Conservation (phyloP, 2,329 filamentous ascomycete genomes). For the Tricladium varicosporioides region DNA sequence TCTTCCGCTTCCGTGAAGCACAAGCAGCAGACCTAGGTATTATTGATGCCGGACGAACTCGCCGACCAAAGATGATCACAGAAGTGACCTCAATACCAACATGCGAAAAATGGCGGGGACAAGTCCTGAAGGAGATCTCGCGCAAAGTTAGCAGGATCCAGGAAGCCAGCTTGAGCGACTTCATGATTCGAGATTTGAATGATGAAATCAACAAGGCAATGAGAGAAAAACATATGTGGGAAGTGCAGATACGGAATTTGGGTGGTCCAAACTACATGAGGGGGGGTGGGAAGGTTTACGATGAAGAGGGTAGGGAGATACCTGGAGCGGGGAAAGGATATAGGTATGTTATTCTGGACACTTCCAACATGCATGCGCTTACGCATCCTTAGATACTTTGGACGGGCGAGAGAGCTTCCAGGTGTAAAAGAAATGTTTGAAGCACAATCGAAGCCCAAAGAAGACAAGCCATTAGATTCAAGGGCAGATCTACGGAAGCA, state of each 20-base stretch:
- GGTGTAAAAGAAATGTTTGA: constrained; percentile 97
- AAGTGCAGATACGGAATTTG: constrained; percentile 90
- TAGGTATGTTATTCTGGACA: constrained; percentile 63
- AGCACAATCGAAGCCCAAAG: constrained; percentile 57
- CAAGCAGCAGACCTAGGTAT: constrained; percentile 96
- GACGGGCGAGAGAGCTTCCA: constrained; percentile 81
- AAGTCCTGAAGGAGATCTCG: constrained; percentile 94
- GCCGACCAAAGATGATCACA: constrained; percentile 88
- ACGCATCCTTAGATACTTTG: constrained; percentile 77
- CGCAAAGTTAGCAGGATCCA: constrained; percentile 97
- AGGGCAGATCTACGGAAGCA: constrained; percentile 68
- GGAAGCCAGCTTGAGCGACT: constrained; percentile 86
- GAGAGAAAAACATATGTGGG: constrained; percentile 99
- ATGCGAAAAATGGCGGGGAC: constrained; percentile 97
- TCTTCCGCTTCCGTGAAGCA: constrained; percentile 97
- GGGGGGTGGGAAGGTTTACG: constrained; percentile 50
- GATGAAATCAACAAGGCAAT: constrained; percentile 99
- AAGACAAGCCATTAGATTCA: constrained; percentile 61
- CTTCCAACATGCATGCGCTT: no score
- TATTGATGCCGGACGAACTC: constrained; percentile 85
- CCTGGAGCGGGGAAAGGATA: constrained; percentile 82
- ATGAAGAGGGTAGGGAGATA: constrained; percentile 55
- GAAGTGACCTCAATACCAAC: constrained; percentile 78
- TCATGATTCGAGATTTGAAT: constrained; percentile 95
- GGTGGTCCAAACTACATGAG: constrained; percentile 87